phyloP scores from a whole-genome alignment of 805 yeast species.

The Nakazawaea populi region DNA sequence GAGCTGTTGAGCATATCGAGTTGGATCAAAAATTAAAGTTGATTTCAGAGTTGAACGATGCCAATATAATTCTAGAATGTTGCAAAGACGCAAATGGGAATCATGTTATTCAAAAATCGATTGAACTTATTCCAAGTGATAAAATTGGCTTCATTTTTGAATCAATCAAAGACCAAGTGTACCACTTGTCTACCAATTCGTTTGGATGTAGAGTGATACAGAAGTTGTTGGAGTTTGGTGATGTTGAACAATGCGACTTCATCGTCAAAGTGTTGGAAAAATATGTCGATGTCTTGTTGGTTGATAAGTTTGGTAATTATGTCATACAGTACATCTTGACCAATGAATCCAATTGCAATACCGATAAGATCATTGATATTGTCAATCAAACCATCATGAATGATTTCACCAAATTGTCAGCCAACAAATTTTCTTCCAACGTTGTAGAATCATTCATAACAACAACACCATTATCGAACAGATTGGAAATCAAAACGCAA shows the following conservation, averaged over 20 bases:
- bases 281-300: conserved; percentile 70
- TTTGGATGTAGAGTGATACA: conserved; percentile 98
- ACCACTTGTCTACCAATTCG: conserved; percentile 88
- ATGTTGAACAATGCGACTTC: conserved; percentile 53
- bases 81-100: conserved; percentile 97
- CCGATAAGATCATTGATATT: conserved; percentile 51
- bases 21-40: conserved; percentile 60
- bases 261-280: conserved; percentile 70
- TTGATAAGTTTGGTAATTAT: conserved; percentile 96
- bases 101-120: conserved; percentile 93
- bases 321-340: conserved; percentile 95
- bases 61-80: conserved; percentile 47
- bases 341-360: conserved; percentile 62
- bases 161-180: conserved; percentile 63
- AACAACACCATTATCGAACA: conserved; percentile 39
- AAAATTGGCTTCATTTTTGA: conserved; percentile 66
- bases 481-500: conserved; percentile 47
- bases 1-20: conserved; percentile 74
- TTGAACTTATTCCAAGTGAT: conserved; percentile 76
- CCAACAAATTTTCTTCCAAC: conserved; percentile 95
- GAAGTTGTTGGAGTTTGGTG: conserved; percentile 78
- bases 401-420: conserved; percentile 65
- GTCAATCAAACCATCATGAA: conserved; percentile 54
- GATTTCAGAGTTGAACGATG: conserved; percentile 60
- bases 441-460: conserved; percentile 93